phyloP scores from a whole-genome alignment of 1,139 yeast species.

The Pichia sp. region DNA sequence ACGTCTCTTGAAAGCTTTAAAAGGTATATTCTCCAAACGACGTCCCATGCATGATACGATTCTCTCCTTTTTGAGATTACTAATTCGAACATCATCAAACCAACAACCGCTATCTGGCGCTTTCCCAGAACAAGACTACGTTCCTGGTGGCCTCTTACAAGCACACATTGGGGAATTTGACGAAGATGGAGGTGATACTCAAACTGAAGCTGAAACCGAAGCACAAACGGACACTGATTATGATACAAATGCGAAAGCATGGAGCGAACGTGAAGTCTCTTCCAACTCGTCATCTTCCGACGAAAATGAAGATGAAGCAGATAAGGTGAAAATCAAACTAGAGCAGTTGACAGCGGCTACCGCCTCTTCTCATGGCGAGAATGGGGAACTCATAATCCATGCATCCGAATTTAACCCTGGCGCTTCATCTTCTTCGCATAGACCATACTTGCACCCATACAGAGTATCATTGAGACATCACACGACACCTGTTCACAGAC shows the following conservation, averaged over 20 bases:
- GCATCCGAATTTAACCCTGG: conserved; percentile 6
- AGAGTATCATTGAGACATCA: conserved; percentile 3
- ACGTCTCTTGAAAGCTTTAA: conserved; percentile 1
- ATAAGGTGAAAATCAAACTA: no score
- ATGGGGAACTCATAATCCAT: conserved; percentile 1
- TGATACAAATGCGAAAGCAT: no score
- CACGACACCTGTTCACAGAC: conserved; percentile 29
- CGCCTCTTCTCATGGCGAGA: background rate
- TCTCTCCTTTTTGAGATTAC: conserved; percentile 8
- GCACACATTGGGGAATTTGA: no score
- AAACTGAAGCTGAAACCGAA: background rate
- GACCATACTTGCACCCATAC: conserved; percentile 7
- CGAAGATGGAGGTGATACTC: background rate
- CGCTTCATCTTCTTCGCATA: background rate
- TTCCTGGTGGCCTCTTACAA: conserved; percentile 6
- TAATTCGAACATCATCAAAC: conserved; percentile 10
- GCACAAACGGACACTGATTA: background rate
- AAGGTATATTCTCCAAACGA: conserved; percentile 1
- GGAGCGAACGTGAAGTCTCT: no score
- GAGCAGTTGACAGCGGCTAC: no score
- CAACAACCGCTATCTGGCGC: conserved; percentile 8
- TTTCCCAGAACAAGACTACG: conserved; percentile 12
- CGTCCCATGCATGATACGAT: conserved; percentile 7
- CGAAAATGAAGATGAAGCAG: no score
- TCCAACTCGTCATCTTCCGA: no score